phyloP scores from a whole-genome alignment of 129 eudicot species.

The Tagetes patula region DNA sequence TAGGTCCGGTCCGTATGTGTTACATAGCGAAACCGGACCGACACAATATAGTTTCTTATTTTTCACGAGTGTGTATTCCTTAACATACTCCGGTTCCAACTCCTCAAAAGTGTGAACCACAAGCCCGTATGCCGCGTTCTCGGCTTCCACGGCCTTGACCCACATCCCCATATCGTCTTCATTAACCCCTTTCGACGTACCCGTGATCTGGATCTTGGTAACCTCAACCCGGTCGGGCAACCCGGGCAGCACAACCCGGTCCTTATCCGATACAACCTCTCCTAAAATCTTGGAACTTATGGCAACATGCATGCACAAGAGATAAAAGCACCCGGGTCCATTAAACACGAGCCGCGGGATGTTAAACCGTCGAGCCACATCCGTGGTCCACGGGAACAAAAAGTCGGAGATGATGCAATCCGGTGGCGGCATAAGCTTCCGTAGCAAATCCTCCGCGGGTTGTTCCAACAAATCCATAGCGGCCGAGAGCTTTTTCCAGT shows the following conservation, averaged over 20 bases:
- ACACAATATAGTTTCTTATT: constrained; percentile 46
- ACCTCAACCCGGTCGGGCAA: constrained; percentile 48
- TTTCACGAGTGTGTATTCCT: constrained; percentile 29
- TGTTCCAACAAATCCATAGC: constrained; percentile 40
- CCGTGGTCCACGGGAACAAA: constrained; percentile 45
- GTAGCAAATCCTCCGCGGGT: constrained; percentile 34
- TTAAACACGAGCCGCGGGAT: constrained; percentile 53
- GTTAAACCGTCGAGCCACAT: constrained; percentile 37
- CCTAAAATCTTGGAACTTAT: neutral
- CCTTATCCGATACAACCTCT: constrained; percentile 19
- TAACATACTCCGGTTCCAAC: constrained; percentile 48
- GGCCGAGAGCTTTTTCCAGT: constrained; percentile 2
- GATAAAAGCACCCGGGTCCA: constrained; percentile 49
- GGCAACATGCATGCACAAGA: constrained; percentile 28
- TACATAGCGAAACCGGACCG: constrained; percentile 56
- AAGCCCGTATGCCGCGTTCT: constrained; percentile 36
- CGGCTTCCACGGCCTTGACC: constrained; percentile 17
- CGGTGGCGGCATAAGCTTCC: constrained; percentile 37
- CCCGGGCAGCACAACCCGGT: constrained; percentile 36
- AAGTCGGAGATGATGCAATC: constrained; percentile 53
- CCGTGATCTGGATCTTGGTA: constrained; percentile 27
- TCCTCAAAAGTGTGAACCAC: constrained; percentile 52
- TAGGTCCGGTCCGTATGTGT: constrained; percentile 35
- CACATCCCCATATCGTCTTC: neutral
- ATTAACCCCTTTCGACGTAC: neutral